These are phyloP conservation scores for Trichoderma gamsii DNA, from an alignment of 495 filamentous ascomycete species.

Conservation along the genomic window DNA sequence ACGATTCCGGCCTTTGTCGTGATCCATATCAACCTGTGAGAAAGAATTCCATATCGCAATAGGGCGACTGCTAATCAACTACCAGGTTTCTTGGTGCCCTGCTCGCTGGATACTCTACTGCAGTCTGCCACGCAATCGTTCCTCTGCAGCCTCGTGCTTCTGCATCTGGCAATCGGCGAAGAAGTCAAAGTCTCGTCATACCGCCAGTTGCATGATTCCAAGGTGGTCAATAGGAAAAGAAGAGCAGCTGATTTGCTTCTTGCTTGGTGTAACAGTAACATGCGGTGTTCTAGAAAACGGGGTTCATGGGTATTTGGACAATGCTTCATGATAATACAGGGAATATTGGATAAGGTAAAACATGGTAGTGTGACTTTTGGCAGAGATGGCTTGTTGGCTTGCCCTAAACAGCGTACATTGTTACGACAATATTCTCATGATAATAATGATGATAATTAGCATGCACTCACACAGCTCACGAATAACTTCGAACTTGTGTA, in stretches of 20 bases:
- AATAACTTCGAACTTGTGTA: not conserved
- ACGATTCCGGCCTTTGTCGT: not conserved
- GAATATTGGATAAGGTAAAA: no score
- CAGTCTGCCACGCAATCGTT: not conserved
- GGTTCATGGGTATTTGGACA: not conserved
- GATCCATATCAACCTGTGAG: not conserved
- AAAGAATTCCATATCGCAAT: not conserved
- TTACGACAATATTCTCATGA: not conserved
- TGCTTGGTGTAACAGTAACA: not conserved
- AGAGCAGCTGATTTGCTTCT: not conserved
- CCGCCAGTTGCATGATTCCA: not conserved
- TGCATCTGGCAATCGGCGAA: not conserved
- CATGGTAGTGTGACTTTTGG: no score
- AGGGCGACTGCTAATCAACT: not conserved
- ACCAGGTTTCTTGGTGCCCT: not conserved
- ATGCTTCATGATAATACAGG: not conserved
- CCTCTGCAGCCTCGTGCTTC: not conserved
- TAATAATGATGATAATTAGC: not conserved
- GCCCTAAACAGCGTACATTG: not conserved
- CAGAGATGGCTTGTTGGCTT: no score
- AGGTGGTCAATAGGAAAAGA: not conserved
- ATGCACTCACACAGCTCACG: not conserved
- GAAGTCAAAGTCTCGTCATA: not conserved
- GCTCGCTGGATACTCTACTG: constrained; percentile 1
- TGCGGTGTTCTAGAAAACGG: not conserved